Base-by-base conservation (phyloP, 768 basidiomycete genomes). In the Leccinum obscurum region DNA sequence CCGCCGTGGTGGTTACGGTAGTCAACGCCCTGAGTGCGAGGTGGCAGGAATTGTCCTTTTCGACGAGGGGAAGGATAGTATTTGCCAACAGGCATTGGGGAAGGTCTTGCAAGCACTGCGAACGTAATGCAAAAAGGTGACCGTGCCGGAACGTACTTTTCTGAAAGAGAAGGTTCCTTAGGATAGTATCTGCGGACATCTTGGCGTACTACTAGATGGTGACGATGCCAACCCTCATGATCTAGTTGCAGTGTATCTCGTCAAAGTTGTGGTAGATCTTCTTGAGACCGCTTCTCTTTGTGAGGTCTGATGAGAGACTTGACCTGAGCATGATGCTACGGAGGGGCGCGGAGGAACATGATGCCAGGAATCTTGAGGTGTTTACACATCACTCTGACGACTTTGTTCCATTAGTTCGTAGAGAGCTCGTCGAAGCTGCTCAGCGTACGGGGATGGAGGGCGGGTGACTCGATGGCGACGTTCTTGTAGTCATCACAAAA, bases 1-100 rank as follows among this genome's bases (percentile, higher is more conserved):
- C 85, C 85, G 4, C 85, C 85, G 52, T 87, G 85, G 60, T 85
- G 86, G 0, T 88, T 14, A 88, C 77, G 24, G 81, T 84, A 0
- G 78, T 78, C 22, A 89, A 71, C 0, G 84, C 79, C 30, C 81
- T 81, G 10, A 89, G 74, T 9, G 83, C 84, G 53, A 85, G 70
- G 62, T 81, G 77, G 1, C 84, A 79, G 5, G 80, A 83, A 3
- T 70, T 73, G 6, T 80, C 77, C 6, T 76, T 67, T 34, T 83
- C 75, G 13, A 88, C 63, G 13, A 88, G 74, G 1, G 86, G 84
- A 3, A 85, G 70, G 8, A 89, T 76, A 64, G 22, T 24, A 24
- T 83, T 85, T 17, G 76, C 67, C 54, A 88, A 66, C 14, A 89
- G 72, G 20, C 85, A 86, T 87, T 55, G 9, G 34, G 7, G 22